A percentile compares a stretch with the other conserved stretches of the same genome.
These are phyloP conservation scores for Lolium rigidum DNA, from an alignment of 176 grass and related monocot species.

Conservation along the genomic window DNA sequence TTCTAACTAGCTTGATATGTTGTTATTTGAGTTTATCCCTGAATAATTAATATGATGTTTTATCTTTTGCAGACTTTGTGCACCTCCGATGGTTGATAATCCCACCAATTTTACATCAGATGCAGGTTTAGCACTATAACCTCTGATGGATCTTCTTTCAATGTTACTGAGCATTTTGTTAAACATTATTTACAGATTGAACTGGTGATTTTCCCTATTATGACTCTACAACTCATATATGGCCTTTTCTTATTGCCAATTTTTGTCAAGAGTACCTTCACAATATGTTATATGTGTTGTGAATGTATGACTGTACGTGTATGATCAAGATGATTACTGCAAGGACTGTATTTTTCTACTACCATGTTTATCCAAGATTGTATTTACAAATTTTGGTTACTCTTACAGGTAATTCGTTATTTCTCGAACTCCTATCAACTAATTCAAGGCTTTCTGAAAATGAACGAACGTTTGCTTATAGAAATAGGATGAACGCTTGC, in stretches of 20 bases:
- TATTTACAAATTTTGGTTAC: constrained; percentile 6
- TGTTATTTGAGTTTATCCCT: neutral
- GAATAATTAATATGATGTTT: neutral
- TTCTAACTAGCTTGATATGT: neutral
- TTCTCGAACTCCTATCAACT: neutral
- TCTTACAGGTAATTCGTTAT: constrained; percentile 16
- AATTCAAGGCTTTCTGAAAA: constrained; percentile 2
- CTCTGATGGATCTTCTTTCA: neutral
- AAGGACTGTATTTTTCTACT: neutral
- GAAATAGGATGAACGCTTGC: neutral
- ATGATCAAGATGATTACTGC: too few species aligned
- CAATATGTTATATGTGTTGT: too few species aligned
- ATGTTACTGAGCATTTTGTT: neutral
- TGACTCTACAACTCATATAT: neutral
- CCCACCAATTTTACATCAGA: neutral
- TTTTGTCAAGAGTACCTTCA: too few species aligned
- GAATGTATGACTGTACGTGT: too few species aligned
- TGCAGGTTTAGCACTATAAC: constrained; percentile 8
- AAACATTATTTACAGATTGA: constrained; percentile 2
- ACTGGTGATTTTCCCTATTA: neutral
- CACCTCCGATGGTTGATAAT: neutral
- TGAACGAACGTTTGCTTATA: neutral
- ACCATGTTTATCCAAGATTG: constrained; percentile 22
- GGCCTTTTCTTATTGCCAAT: neutral
- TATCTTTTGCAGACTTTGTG: constrained; percentile 16